Conservation (phyloP, 306 rosid species). For the Arachis hypogaea region DNA sequence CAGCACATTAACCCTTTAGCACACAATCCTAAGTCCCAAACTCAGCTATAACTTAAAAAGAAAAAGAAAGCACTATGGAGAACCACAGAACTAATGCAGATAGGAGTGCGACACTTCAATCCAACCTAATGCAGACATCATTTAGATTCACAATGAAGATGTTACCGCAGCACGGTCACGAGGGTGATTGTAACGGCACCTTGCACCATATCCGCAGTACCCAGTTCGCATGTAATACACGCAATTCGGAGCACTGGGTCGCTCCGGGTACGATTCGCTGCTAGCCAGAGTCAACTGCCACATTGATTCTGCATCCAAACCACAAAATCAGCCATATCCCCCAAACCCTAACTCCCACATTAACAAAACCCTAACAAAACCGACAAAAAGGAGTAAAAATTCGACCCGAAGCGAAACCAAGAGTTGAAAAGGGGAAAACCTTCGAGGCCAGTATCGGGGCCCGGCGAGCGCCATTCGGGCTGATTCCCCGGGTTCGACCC, state of each 20-base stretch:
- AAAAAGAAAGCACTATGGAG: not conserved
- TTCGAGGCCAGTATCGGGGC: conserved; percentile 59
- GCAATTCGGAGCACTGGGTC: conserved; percentile 73
- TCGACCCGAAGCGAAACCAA: not conserved
- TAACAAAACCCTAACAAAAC: conserved; percentile 51
- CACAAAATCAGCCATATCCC: conserved; percentile 45
- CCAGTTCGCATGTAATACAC: conserved; percentile 89
- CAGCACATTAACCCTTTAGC: not conserved
- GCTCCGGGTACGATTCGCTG: conserved; percentile 79
- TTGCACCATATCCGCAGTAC: conserved; percentile 78
- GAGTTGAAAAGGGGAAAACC: conserved; percentile 40
- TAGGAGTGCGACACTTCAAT: conserved; percentile 26
- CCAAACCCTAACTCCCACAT: conserved; percentile 38
- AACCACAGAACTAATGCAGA: not conserved
- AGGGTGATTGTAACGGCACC: conserved; percentile 90
- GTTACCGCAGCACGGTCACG: conserved; percentile 89
- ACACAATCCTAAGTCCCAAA: not conserved
- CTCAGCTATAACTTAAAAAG: not conserved
- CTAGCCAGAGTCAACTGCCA: conserved; percentile 69
- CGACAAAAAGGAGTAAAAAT: not conserved
- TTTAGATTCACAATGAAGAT: not conserved
- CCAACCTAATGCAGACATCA: conserved; percentile 36
- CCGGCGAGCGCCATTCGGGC: conserved; percentile 68
- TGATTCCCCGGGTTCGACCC: conserved; percentile 61
- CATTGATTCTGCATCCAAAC: conserved; percentile 66